A percentile compares a stretch with the other conserved stretches of the same genome.
Evolutionary conservation across 2,329 filamentous ascomycete species (phyloP).

Genomic region (Trichoderma pleuroti): DNA sequence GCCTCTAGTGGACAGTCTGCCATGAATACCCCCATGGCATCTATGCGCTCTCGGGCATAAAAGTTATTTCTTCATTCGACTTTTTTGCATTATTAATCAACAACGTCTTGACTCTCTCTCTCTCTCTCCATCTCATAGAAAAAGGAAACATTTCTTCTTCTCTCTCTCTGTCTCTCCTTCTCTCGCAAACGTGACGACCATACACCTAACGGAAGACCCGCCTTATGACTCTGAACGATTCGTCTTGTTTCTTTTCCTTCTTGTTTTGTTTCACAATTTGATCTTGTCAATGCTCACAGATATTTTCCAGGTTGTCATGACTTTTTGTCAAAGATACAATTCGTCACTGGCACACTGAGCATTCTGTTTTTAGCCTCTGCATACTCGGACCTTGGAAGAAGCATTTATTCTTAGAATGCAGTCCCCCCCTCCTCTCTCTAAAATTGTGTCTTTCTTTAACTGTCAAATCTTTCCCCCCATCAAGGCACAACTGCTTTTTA

Average conservation of each 20-base stretch:
- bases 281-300: constrained; percentile 1
- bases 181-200: constrained; percentile 12
- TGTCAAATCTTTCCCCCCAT: background rate
- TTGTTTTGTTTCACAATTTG: background rate
- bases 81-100: constrained; percentile 18
- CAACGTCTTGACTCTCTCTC: constrained; percentile 8
- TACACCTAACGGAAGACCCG: constrained; percentile 6
- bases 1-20: constrained; percentile 30
- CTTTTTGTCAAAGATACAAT: background rate
- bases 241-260: constrained; percentile 12
- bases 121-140: background rate
- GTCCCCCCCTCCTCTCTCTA: background rate
- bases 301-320: background rate
- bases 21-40: constrained; percentile 35
- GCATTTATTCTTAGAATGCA: constrained; percentile 1
- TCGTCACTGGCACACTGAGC: constrained; percentile 14
- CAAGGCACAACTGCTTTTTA: background rate
- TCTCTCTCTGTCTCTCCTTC: background rate
- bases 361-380: background rate
- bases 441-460: background rate
- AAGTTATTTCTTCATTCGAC: constrained; percentile 19
- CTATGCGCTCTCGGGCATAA: constrained; percentile 37
- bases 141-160: background rate
- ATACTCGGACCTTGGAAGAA: background rate
- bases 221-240: constrained; percentile 20